These are phyloP conservation scores for Wickerhamiella infanticola DNA, from an alignment of 1,139 yeast genomes.

Conservation along the genomic window DNA sequence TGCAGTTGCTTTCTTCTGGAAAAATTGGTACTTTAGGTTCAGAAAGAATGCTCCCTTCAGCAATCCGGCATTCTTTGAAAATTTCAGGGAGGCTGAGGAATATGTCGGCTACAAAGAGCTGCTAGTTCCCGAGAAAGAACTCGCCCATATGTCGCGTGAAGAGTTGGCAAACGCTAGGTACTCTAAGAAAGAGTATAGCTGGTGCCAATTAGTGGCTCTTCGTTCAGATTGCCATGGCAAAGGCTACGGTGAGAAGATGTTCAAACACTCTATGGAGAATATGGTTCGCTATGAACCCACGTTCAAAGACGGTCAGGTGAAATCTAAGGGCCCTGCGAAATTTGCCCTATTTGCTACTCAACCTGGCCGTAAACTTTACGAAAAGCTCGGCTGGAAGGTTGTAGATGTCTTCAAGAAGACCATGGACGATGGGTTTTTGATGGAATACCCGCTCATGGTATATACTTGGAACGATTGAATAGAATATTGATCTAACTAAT, in stretches of 20 bases:
- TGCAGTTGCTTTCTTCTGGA: background rate
- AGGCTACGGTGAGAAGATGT: conserved; percentile 1
- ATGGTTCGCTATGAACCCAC: background rate
- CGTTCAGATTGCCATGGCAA: background rate
- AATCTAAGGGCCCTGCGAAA: background rate
- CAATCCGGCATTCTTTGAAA: background rate
- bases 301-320: background rate
- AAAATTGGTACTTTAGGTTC: background rate
- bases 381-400: background rate
- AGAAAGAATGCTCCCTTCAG: background rate
- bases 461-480: background rate
- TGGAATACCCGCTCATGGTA: background rate
- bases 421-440: background rate
- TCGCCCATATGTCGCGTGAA: conserved; percentile 1
- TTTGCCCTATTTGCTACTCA: conserved; percentile 1
- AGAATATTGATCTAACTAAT: too few relatives aligned
- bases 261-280: background rate
- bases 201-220: conserved; percentile 1
- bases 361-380: conserved; percentile 1
- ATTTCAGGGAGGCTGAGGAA: background rate
- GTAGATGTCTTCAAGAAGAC: background rate
- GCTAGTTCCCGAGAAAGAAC: background rate
- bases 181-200: background rate
- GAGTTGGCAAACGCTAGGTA: background rate
- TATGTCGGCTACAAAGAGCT: background rate